Evolutionary conservation across 106 monocot species (phyloP), one percentile per base, ranked within the genome.

Genomic region (Dendrobium nobile): DNA sequence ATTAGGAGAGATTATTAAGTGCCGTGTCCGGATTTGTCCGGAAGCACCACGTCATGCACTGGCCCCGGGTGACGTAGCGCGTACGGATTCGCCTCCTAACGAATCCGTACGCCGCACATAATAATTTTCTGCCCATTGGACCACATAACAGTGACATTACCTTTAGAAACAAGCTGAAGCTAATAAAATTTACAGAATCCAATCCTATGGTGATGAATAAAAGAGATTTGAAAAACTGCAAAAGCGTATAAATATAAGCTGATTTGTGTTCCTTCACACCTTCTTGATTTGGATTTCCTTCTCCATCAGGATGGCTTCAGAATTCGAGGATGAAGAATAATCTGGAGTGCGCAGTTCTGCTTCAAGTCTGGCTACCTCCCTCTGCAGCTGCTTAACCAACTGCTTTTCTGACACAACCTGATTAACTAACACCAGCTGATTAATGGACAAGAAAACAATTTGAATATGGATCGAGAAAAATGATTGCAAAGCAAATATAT

Each of bases 351-450:
- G 91, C 54, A 93, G 75, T 40, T 92, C 92, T 79, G 95, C 92
- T 88, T 99, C 98, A 44, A 99, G 88, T 84, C 98, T 87, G 13
- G 98, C 98, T 77, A 95, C 92, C 82, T 95, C 93, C 81, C 87
- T 95, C 78, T 99, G 95, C 72, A 99, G 80, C 43, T 93, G 91
- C 80, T 89, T 93, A 24, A 99, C 87, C 44, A 95, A 79, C 80
- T 99, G 99, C 85, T 99, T 99, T 47, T 99, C 93, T 44, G 99
- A 91, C n/a, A 93, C 77, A 75, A 99, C 91, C 98, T 98, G 80
- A 67, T 77, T 51, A 64, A 59, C 55, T 47, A 43, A 82, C 41
- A 77, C 41, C 43, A 11, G 27, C 5, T 26, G 19, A 67, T 24
- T 19, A 15, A 67, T 19, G 27, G 20, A 67, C 28, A 70, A 33